phyloP scores from a whole-genome alignment of 768 basidiomycete species.

The Suillus ampliporus region DNA sequence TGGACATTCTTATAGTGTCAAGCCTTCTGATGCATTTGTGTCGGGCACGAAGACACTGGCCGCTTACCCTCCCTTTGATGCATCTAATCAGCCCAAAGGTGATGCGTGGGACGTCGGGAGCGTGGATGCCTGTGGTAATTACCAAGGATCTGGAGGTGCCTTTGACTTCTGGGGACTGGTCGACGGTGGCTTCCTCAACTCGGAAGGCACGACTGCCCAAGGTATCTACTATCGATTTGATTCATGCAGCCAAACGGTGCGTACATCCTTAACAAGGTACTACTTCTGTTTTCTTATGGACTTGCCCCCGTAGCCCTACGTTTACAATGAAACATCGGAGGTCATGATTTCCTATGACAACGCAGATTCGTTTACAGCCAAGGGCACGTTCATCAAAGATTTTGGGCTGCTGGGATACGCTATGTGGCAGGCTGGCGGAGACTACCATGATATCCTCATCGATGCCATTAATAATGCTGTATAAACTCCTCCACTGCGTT shows the following conservation, averaged over 20 bases:
- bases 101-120: slow-evolving; percentile 62
- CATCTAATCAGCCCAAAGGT: slow-evolving; percentile 49
- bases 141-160: slow-evolving; percentile 47
- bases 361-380: slow-evolving; percentile 58
- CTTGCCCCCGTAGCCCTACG: slow-evolving; percentile 62
- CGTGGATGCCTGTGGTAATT: slow-evolving; percentile 64
- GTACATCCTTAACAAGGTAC: slow-evolving; percentile 24
- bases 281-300: slow-evolving; percentile 8
- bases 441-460: slow-evolving; percentile 61
- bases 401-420: slow-evolving; percentile 62
- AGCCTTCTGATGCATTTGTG: slow-evolving; percentile 27
- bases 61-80: slow-evolving; percentile 58
- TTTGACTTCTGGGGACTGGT: slow-evolving; percentile 71
- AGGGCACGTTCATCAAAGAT: slow-evolving; percentile 60
- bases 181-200: slow-evolving; percentile 56
- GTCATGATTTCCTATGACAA: slow-evolving; percentile 74
- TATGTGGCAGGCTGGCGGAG: slow-evolving; percentile 71
- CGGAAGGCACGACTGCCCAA: slow-evolving; percentile 50
- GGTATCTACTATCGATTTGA: slow-evolving; percentile 64
- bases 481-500: slow-evolving; percentile 2
- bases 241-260: slow-evolving; percentile 75
- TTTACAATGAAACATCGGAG: slow-evolving; percentile 60
- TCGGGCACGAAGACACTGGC: slow-evolving; percentile 38
- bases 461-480: slow-evolving; percentile 49
- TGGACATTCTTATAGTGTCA: slow-evolving; percentile 70